These are phyloP conservation scores for Auriscalpium vulgare DNA, from an alignment of 768 basidiomycete species.

Conservation along the genomic window DNA sequence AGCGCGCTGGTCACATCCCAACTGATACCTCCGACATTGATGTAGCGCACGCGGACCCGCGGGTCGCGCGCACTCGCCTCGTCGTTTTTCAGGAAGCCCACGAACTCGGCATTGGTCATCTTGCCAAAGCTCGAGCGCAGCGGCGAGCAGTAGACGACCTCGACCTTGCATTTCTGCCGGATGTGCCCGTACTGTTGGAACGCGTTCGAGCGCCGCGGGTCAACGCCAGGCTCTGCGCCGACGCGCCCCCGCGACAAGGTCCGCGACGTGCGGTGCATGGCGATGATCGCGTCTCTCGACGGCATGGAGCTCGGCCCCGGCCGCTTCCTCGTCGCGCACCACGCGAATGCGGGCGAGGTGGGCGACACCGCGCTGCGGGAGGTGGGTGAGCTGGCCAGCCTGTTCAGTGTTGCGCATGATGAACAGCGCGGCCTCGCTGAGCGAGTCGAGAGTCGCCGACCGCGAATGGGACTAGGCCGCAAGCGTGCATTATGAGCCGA, in stretches of 20 bases:
- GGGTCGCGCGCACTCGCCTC: constrained; percentile 39
- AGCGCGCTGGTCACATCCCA: constrained; percentile 70
- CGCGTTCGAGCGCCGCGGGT: constrained; percentile 54
- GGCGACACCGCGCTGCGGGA: no score
- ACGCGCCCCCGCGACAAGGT: constrained; percentile 29
- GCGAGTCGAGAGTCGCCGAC: no score
- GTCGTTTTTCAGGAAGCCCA: constrained; percentile 41
- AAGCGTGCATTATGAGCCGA: no score
- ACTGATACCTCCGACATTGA: constrained; percentile 57
- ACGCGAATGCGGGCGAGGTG: no score
- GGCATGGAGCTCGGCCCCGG: no score
- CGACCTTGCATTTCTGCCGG: constrained; percentile 53
- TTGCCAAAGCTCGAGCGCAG: constrained; percentile 43
- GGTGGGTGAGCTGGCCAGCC: no score
- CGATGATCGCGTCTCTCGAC: constrained; percentile 42
- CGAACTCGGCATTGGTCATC: constrained; percentile 56
- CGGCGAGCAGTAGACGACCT: constrained; percentile 58
- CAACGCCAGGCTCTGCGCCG: constrained; percentile 69
- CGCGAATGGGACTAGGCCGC: no score
- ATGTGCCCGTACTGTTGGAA: constrained; percentile 50
- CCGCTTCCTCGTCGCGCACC: no score
- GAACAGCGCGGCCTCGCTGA: no score
- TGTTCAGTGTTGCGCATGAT: no score
- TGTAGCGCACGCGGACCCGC: constrained; percentile 72
- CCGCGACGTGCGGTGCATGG: constrained; percentile 46